A percentile compares a stretch with the other conserved stretches of the same genome.
phyloP scores from a whole-genome alignment of 495 filamentous ascomycete species.

The Daldinia caldariorum region DNA sequence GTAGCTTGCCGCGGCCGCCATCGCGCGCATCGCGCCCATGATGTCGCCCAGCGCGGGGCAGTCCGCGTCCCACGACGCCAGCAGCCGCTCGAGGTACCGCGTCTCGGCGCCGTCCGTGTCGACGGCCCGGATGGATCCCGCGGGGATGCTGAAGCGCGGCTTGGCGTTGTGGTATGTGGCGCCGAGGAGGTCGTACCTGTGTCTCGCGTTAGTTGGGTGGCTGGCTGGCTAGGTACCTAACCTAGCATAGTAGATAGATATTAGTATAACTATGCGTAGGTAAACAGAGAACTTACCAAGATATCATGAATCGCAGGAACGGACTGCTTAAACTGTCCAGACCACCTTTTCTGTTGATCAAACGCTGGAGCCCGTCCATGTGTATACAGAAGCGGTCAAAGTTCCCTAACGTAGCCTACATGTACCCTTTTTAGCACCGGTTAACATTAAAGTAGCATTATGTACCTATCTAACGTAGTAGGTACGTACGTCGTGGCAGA shows the following conservation, averaged over 20 bases:
- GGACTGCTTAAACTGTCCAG: constrained; percentile 38
- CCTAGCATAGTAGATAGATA: too few relatives aligned
- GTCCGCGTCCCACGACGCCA: constrained; percentile 33
- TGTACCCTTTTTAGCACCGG: constrained; percentile 12
- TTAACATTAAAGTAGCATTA: neutral
- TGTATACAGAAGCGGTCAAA: constrained; percentile 39
- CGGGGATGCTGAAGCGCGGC: constrained; percentile 35
- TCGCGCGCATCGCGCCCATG: constrained; percentile 36
- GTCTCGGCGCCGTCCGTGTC: constrained; percentile 30
- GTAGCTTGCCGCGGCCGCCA: constrained; percentile 41
- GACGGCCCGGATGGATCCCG: constrained; percentile 23
- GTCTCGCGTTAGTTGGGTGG: neutral
- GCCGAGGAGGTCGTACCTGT: constrained; percentile 43
- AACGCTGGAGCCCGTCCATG: constrained; percentile 39
- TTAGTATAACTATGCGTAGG: too few relatives aligned
- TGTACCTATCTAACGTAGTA: too few relatives aligned
- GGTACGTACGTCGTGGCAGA: constrained; percentile 44
- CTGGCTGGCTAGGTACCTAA: too few relatives aligned
- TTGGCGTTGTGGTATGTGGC: constrained; percentile 40
- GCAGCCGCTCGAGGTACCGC: constrained; percentile 27
- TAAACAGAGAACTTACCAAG: constrained; percentile 38
- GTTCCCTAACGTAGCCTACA: constrained; percentile 39
- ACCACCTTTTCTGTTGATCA: constrained; percentile 41
- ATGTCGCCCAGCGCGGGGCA: constrained; percentile 43
- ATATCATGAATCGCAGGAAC: constrained; percentile 39